Evolutionary conservation across 306 rosid species (phyloP), one percentile per base, ranked within the genome.

Genomic region (Rubus idaeus): DNA sequence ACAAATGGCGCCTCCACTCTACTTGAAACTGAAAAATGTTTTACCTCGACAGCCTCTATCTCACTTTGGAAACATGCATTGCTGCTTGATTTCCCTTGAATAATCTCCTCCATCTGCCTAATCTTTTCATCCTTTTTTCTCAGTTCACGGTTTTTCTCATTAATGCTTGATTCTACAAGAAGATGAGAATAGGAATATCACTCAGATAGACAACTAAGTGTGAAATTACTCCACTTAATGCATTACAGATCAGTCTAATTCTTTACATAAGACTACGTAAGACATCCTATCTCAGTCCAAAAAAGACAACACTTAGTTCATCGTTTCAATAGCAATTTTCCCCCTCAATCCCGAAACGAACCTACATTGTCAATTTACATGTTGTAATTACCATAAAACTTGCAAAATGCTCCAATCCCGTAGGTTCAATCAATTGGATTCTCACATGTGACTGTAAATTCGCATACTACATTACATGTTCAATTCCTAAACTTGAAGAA

Each of bases 91-190:
- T 77, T 77, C 53, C 77, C 79, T 68, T 52, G 69, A 73, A 80
- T 61, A 30, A 58, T 41, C 78, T 76, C 69, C 68, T 83, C 73
- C 84, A 80, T 62, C 68, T 41, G 53, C 60, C 30, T 35, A 17
- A 74, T 61, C 51, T 11, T 78, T 51, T 78, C 77, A 74, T 79
- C 76, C 66, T 80, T 80, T 41, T 71, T 20, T 62, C 49, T 37
- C 65, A 66, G 45, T 52, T 80, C 82, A 44, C 7, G 7, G 63
- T 66, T 74, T 58, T 78, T 77, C 77, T 73, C 77, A 10, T 61
- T 26, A 20, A 80, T 63, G 65, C 64, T 72, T 60, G 64, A 56
- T 73, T 84, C 87, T 80, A 18, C 77, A 76, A 45, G 23, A 13
- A 73, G 10, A 52, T 3, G 20, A 40, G 26, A 39, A 73, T 47